Evolutionary conservation across 1,284 basidiomycete genomes (phyloP), one percentile per base, ranked within the genome.

Genomic region (Uromyces viciae-fabae): DNA sequence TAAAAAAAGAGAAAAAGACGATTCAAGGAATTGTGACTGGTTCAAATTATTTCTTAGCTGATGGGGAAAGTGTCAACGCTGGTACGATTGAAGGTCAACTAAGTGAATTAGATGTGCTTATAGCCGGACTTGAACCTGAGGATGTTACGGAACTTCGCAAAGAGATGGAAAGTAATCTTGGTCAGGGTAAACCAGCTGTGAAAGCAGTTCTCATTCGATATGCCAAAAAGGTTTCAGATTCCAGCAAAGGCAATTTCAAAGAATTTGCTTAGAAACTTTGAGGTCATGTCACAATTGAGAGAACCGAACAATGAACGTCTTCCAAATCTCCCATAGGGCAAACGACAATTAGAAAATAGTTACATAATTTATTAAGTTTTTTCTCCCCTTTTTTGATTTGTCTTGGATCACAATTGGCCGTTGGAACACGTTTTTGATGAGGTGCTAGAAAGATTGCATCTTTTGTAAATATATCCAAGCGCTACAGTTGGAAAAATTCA

Each of bases 11-110:
- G 85, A 88, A 88, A 85, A 89, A 89, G 86, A 87, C 87, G 73
- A 83, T 88, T 82, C 84, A 87, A 56, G 86, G 86, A 75, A 85
- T 89, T 78, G 87, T 90, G 82, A 86, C 89, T 42, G 83, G 86
- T 25, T 87, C 88, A 85, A 90, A 90, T 87, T 90, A 90, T 88
- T 90, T 90, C 87, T 86, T 87, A 81, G 80, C 88, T 46, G 86
- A 85, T 25, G 88, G 88, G 31, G 84, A 87, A 19, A 84, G 88
- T 1, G 87, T 88, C 8, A 86, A 87, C 1, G 86, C 88, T 17
- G 83, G 86, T 1, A 85, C 87, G 75, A 87, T 90, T 84, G 89
- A 90, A 85, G 87, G 87, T 77, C 88, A 89, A 84, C 87, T 90
- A 75, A 86, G 86, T 83, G 89, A 89, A 83, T 87, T 90, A 82